These are phyloP conservation scores for Auricularia heimuer DNA, from an alignment of 768 basidiomycete species.

Conservation along the genomic window DNA sequence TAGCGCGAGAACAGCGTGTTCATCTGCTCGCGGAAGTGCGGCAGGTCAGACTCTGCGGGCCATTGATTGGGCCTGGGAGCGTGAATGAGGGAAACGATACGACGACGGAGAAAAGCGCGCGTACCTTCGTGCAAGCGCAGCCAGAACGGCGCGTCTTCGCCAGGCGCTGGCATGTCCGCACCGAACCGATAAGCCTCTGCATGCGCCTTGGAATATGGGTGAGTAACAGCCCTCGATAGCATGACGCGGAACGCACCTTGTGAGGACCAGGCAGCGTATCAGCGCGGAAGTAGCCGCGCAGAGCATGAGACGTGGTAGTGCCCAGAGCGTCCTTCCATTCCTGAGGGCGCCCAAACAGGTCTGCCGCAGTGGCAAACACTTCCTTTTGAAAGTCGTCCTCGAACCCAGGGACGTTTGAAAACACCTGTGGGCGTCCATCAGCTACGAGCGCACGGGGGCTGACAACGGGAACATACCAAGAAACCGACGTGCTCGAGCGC, in stretches of 20 bases:
- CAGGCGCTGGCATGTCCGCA: constrained; percentile 17
- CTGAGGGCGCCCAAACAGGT: constrained; percentile 17
- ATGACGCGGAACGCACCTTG: constrained; percentile 13
- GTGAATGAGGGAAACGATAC: not conserved
- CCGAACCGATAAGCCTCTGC: constrained; percentile 24
- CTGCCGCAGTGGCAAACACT: constrained; percentile 16
- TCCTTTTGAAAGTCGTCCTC: constrained; percentile 14
- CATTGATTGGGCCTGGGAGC: constrained; percentile 22
- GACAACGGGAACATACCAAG: not conserved
- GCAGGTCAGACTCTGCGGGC: constrained; percentile 19
- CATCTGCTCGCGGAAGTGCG: constrained; percentile 19
- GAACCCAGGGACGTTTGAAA: constrained; percentile 22
- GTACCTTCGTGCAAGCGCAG: constrained; percentile 22
- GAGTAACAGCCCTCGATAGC: not conserved
- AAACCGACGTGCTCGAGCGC: constrained; percentile 24
- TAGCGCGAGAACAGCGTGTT: constrained; percentile 21
- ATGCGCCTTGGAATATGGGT: constrained; percentile 13
- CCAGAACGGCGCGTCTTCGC: constrained; percentile 20
- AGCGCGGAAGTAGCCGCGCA: constrained; percentile 22
- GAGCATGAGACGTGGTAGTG: constrained; percentile 16
- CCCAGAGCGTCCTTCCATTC: constrained; percentile 21
- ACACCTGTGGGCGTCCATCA: not conserved
- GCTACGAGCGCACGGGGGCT: not conserved
- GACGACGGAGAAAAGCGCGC: not conserved
- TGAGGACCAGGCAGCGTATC: constrained; percentile 17